A percentile compares a stretch with the other conserved stretches of the same genome.
These are phyloP conservation scores for Candida tibetensis DNA, from an alignment of 805 yeast species.

Conservation along the genomic window DNA sequence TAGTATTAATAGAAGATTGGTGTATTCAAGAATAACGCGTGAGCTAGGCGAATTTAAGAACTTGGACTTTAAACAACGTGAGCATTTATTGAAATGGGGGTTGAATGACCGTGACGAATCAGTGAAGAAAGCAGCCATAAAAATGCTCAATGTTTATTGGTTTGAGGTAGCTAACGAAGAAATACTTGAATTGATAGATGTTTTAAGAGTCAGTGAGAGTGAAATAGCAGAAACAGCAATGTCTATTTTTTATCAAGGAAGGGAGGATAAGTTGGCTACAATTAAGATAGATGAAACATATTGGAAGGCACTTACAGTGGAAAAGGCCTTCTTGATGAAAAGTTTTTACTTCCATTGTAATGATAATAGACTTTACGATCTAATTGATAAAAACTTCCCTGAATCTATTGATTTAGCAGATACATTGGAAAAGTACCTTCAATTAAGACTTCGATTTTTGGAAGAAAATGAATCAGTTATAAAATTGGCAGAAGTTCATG, in stretches of 20 bases:
- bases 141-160: conserved; percentile 74
- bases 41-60: conserved; percentile 59
- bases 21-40: conserved; percentile 66
- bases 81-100: conserved; percentile 76
- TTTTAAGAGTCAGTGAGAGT: conserved; percentile 67
- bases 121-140: conserved; percentile 69
- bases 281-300: conserved; percentile 61
- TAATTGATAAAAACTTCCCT: conserved; percentile 69
- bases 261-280: conserved; percentile 60
- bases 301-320: conserved; percentile 72
- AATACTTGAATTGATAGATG: conserved; percentile 65
- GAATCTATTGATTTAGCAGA: conserved; percentile 73
- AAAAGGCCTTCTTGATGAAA: conserved; percentile 69
- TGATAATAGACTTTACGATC: conserved; percentile 47
- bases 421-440: conserved; percentile 54
- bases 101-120: conserved; percentile 76
- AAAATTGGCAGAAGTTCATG: conserved; percentile 15
- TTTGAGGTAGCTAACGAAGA: conserved; percentile 64
- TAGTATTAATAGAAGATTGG: conserved; percentile 64
- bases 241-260: conserved; percentile 54
- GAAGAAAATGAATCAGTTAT: conserved; percentile 21
- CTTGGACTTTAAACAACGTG: conserved; percentile 56
- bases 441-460: conserved; percentile 36
- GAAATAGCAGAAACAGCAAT: conserved; percentile 67
- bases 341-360: conserved; percentile 64